phyloP scores from a whole-genome alignment of 768 basidiomycete genomes.

The Russula brevipes region DNA sequence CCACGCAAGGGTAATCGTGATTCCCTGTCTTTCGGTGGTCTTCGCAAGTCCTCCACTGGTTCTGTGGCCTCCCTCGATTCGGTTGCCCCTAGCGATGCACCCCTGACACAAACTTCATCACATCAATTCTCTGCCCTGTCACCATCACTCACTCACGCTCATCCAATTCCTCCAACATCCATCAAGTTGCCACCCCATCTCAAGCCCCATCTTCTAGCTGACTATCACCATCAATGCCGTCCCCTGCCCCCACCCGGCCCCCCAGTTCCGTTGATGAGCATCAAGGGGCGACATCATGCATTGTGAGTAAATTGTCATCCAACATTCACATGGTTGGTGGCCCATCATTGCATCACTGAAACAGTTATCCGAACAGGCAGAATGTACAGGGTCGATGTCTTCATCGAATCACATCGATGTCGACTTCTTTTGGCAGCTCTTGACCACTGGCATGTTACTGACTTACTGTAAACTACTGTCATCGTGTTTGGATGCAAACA shows the following conservation, averaged over 20 bases:
- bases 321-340: too few species aligned
- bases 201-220: constrained; percentile 70
- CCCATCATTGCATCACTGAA: too few species aligned
- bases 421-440: too few species aligned
- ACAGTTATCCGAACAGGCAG: too few species aligned
- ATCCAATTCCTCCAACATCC: constrained; percentile 49
- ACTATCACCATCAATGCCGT: constrained; percentile 77
- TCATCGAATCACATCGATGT: too few species aligned
- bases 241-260: too few species aligned
- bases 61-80: constrained; percentile 69
- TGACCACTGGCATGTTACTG: too few species aligned
- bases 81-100: constrained; percentile 37
- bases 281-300: too few species aligned
- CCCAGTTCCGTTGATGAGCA: constrained; percentile 73
- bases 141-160: constrained; percentile 56
- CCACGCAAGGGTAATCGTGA: constrained; percentile 71
- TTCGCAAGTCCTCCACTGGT: constrained; percentile 79
- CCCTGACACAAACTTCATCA: constrained; percentile 32
- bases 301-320: too few species aligned
- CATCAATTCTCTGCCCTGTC: constrained; percentile 80
- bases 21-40: constrained; percentile 68
- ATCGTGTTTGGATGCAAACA: too few species aligned
- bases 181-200: constrained; percentile 48
- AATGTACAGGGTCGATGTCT: too few species aligned
- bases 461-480: too few species aligned